Evolutionary conservation across 192 early-diverging fungal species (phyloP).

Genomic region (Phycomyces nitens): DNA sequence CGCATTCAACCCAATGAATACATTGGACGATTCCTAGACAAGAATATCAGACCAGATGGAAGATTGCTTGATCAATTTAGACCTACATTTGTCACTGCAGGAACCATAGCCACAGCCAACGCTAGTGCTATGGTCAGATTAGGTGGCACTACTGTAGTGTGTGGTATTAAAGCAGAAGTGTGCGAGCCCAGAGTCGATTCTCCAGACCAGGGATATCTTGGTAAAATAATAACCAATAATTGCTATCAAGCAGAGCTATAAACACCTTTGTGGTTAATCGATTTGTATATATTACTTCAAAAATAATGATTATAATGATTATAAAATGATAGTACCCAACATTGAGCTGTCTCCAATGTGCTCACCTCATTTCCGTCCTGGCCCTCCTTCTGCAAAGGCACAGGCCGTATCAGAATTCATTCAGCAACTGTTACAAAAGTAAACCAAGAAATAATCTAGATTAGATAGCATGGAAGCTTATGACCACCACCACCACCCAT

Average conservation of each 20-base stretch:
- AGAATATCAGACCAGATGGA: slow-evolving; percentile 82
- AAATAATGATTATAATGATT: too few relatives aligned
- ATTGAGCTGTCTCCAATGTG: slow-evolving; percentile 90
- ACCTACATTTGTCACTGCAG: slow-evolving; percentile 56
- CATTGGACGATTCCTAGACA: slow-evolving; percentile 74
- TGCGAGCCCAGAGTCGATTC: slow-evolving; percentile 66
- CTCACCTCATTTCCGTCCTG: slow-evolving; percentile 77
- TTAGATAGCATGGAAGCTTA: too few relatives aligned
- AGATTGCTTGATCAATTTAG: slow-evolving; percentile 68
- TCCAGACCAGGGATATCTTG: slow-evolving; percentile 77
- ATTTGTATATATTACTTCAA: too few relatives aligned
- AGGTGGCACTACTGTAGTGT: slow-evolving; percentile 86
- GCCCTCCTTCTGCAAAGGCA: slow-evolving; percentile 78
- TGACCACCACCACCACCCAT: too few relatives aligned
- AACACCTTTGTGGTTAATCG: too few relatives aligned
- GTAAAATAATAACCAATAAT: slow-evolving; percentile 33
- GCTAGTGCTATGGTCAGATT: slow-evolving; percentile 85
- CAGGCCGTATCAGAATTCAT: slow-evolving; percentile 81
- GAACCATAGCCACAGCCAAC: slow-evolving; percentile 74
- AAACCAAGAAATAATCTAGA: too few relatives aligned
- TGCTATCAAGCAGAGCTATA: too few relatives aligned
- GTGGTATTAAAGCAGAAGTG: slow-evolving; percentile 94
- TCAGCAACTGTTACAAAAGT: slow-evolving; percentile 61
- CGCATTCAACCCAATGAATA: slow-evolving; percentile 87
- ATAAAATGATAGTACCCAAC: slow-evolving; percentile 74